Percentiles rank a stretch among this genome's conserved stretches.
These are phyloP conservation scores for Platanthera zijinensis DNA, from an alignment of 106 monocot species.

Conservation along the genomic window DNA sequence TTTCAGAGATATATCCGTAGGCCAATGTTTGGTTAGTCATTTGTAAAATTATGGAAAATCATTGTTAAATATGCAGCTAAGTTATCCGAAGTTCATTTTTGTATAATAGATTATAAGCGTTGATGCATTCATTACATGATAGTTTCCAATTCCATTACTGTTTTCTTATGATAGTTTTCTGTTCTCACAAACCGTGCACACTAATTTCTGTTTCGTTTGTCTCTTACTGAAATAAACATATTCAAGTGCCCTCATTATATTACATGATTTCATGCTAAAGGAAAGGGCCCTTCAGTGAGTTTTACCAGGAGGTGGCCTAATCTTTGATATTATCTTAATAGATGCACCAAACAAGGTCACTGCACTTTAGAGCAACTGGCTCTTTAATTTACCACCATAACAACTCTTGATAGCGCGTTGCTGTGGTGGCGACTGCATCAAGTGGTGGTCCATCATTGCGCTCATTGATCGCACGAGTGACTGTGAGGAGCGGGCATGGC, in stretches of 20 bases:
- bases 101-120: background rate
- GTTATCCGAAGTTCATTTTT: background rate
- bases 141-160: background rate
- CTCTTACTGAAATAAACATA: background rate
- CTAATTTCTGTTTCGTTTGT: background rate
- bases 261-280: background rate
- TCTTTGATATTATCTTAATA: too few species aligned
- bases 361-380: too few species aligned
- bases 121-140: background rate
- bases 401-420: too few species aligned
- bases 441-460: too few species aligned
- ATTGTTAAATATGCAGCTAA: background rate
- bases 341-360: too few species aligned
- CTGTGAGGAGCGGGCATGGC: too few species aligned
- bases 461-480: too few species aligned
- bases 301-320: too few species aligned
- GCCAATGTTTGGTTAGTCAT: slow-evolving; percentile 13
- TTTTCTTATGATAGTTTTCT: background rate
- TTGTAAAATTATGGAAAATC: background rate
- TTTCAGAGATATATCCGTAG: slow-evolving; percentile 23
- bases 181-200: background rate
- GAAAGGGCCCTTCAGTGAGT: too few species aligned
- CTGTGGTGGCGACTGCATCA: too few species aligned
- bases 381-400: too few species aligned
- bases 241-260: background rate